Evolutionary conservation across 148 eudicot genomes (phyloP).

Genomic region (Chenopodium suecicum): DNA sequence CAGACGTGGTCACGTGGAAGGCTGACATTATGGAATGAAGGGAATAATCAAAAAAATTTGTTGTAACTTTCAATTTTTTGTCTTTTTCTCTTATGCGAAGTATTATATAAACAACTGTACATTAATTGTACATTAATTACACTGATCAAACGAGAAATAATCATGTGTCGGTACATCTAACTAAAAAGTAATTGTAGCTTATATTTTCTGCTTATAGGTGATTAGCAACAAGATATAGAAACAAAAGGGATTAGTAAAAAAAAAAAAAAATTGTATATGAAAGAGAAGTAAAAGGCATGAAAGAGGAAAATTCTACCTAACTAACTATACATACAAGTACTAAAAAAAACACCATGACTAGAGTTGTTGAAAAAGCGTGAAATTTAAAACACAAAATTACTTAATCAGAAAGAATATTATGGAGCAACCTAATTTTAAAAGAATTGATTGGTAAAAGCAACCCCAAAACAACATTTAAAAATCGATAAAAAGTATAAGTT

Average conservation of each 20-base stretch:
- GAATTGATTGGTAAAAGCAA: slow-evolving; percentile 11
- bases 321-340: neutral
- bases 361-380: slow-evolving; percentile 9
- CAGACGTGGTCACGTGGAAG: too few species aligned
- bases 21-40: too few species aligned
- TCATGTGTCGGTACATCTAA: too few species aligned
- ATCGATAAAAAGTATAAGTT: slow-evolving; percentile 7
- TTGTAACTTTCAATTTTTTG: too few species aligned
- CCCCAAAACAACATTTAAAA: neutral
- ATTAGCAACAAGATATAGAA: neutral
- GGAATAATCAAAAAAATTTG: too few species aligned
- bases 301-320: neutral
- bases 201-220: too few species aligned
- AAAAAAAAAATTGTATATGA: neutral
- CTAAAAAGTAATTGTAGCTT: too few species aligned
- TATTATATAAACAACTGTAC: too few species aligned
- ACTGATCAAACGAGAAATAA: too few species aligned
- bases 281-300: neutral
- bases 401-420: neutral
- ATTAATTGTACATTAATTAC: too few species aligned
- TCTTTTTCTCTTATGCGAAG: too few species aligned
- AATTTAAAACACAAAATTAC: neutral
- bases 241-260: neutral
- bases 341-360: neutral
- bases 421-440: slow-evolving; percentile 15